Evolutionary conservation across 2,329 filamentous ascomycete genomes (phyloP), one percentile per base, ranked within the genome.

Genomic region (Alternaria novae-zelandiae): DNA sequence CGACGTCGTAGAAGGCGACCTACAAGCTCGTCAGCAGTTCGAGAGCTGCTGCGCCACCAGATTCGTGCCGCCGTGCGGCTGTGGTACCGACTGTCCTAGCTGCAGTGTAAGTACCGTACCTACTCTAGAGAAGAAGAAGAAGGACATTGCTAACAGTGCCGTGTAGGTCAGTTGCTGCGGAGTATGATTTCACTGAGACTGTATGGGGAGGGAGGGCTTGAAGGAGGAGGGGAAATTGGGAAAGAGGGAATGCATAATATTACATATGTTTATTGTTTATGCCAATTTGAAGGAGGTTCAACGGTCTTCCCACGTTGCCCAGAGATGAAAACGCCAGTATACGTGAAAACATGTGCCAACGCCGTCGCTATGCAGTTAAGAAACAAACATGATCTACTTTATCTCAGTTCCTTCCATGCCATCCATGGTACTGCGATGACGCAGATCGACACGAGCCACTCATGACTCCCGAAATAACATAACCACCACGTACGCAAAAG

Each of bases 341-440:
- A 32, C 23, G 12, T n/a, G 20, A 57, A 41, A 21, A 13, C 9
- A 53, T 36, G 25, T 28, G 17, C 62, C 61, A 77, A 77, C 77
- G 61, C 77, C 77, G 46, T 66, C 74, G 72, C 75, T 74, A 78
- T 76, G 74, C 74, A 69, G 54, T 41, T 2, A 53, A 44, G 59
- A 63, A 66, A 63, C 59, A 46, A 21, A 59, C 15, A 4, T 1
- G 2, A 2, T 26, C 50, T 71, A 81, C 66, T 80, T 80, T 50
- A 2, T 32, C 30, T 32, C 30, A 32, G 6, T 32, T 32, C 30
- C 30, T 36, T 36, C 13, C 30, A 36, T 36, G 0, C 30, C 30
- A 36, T 36, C 30, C 30, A 36, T 15, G 30, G 30, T 9, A 36
- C 30, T 36, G 30, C 30, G 30, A 36, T 36, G 30, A 36, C 30